Evolutionary conservation across 768 basidiomycete genomes (phyloP), one percentile per base, ranked within the genome.

Genomic region (Hypholoma sublateritium): DNA sequence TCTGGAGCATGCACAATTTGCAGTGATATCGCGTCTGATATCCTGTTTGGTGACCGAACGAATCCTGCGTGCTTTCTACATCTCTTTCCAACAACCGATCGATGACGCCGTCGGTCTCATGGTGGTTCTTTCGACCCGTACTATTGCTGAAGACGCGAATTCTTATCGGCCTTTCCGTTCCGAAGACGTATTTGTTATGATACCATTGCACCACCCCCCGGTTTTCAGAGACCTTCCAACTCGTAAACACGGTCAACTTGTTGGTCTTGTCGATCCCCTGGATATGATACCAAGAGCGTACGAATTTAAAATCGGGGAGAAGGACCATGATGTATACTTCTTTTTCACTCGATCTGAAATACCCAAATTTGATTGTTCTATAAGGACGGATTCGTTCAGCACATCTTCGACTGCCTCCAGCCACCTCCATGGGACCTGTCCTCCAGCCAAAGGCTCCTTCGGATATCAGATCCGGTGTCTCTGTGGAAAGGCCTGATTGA

Each of bases 31-130:
- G 13, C 78, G 83, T 25, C 65, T 85, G 2, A 62, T 83, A 37
- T 83, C 82, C 19, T 83, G 81, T 60, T 73, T 85, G 4, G 81
- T 84, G 46, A 83, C 83, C 1, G 83, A 84, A 65, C 79, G 80
- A 12, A 73, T 84, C 14, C 73, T 79, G n/a, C 72, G 72, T 5
- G 81, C 81, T 3, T 67, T 81, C 37, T 85, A 80, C 60, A 65
- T 79, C 58, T 72, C 79, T 12, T 65, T 79, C n/a, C 43, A 63
- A 13, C 68, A 66, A 1, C 64, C 73, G 3, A 67, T 73, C 70
- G 70, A 5, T 70, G 71, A 59, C 51, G 69, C 56, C 2, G 67
- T 67, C 19, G 82, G 81, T 0, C 65, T 80, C 48, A 72, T 72
- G 37, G 72, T 80, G 43, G 61, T 84, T 19, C 69, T 83, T 2